Evolutionary conservation across 2,329 filamentous ascomycete genomes (phyloP).

Genomic region (Diaporthe longicolla): DNA sequence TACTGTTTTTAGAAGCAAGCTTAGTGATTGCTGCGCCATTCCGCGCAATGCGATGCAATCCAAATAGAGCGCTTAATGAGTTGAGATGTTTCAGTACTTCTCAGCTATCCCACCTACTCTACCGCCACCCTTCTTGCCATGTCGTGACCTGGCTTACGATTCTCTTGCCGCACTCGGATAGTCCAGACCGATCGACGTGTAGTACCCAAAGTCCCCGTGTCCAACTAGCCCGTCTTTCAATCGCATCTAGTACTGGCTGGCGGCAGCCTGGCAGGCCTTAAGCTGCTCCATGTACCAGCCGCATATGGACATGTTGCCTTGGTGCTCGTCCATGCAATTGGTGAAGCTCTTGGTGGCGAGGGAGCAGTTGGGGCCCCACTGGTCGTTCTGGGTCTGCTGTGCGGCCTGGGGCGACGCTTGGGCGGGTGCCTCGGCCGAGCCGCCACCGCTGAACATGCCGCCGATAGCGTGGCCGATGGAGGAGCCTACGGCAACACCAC

Average conservation of each 20-base stretch:
- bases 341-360: constrained; percentile 88
- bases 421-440: constrained; percentile 64
- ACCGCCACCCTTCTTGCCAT: background rate
- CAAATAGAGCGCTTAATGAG: constrained; percentile 31
- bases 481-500: constrained; percentile 96
- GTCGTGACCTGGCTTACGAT: background rate
- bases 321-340: constrained; percentile 95
- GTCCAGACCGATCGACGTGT: background rate
- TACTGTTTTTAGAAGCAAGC: constrained; percentile 29
- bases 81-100: constrained; percentile 31
- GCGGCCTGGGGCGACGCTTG: constrained; percentile 64
- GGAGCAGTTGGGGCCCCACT: constrained; percentile 78
- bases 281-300: constrained; percentile 99
- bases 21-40: constrained; percentile 11
- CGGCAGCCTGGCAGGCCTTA: constrained; percentile 86
- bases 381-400: constrained; percentile 67
- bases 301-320: constrained; percentile 95
- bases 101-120: background rate
- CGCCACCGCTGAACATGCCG: constrained; percentile 85
- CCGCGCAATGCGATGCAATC: constrained; percentile 34
- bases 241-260: constrained; percentile 74
- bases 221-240: constrained; percentile 7
- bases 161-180: background rate
- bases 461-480: constrained; percentile 96
- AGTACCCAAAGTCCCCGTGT: background rate